Evolutionary conservation across 2,329 filamentous ascomycete genomes (phyloP).

Genomic region (Furcasterigmium furcatum): DNA sequence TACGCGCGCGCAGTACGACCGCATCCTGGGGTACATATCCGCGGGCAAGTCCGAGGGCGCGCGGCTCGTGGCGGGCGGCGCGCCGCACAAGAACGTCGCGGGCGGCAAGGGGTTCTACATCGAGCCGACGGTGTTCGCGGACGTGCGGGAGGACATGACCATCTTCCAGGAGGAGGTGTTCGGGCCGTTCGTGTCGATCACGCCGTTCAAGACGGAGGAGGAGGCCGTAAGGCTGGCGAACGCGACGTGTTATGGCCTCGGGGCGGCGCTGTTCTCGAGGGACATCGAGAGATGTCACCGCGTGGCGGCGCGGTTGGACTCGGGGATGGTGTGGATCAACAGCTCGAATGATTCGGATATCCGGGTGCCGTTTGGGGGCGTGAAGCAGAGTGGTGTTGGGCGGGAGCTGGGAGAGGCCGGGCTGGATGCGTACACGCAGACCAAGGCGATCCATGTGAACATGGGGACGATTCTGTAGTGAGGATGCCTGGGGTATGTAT

Average conservation of each 20-base stretch:
- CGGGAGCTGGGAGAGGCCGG: constrained; percentile 25
- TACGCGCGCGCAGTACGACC: constrained; percentile 60
- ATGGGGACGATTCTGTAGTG: constrained; percentile 7
- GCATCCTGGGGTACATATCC: constrained; percentile 63
- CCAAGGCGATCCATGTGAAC: constrained; percentile 25
- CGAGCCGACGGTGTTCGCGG: constrained; percentile 21
- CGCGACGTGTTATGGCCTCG: constrained; percentile 51
- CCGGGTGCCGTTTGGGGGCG: constrained; percentile 24
- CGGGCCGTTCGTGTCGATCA: constrained; percentile 21
- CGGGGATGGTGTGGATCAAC: constrained; percentile 43
- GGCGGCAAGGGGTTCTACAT: constrained; percentile 40
- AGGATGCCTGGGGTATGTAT: too few species aligned
- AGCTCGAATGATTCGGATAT: constrained; percentile 26
- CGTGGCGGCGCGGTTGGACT: constrained; percentile 46
- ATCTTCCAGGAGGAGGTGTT: constrained; percentile 26
- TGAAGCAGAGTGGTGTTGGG: constrained; percentile 26
- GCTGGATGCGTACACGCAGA: constrained; percentile 18
- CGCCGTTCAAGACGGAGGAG: constrained; percentile 23
- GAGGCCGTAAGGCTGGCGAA: constrained; percentile 28
- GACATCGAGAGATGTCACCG: constrained; percentile 39
- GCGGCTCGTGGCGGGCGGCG: constrained; percentile 42
- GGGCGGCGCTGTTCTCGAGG: constrained; percentile 53
- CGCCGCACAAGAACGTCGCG: constrained; percentile 16
- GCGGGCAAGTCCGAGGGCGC: constrained; percentile 60
- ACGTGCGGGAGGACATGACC: constrained; percentile 20